Base-by-base conservation (phyloP, 768 basidiomycete genomes). In the Ephemerocybe angulata region DNA sequence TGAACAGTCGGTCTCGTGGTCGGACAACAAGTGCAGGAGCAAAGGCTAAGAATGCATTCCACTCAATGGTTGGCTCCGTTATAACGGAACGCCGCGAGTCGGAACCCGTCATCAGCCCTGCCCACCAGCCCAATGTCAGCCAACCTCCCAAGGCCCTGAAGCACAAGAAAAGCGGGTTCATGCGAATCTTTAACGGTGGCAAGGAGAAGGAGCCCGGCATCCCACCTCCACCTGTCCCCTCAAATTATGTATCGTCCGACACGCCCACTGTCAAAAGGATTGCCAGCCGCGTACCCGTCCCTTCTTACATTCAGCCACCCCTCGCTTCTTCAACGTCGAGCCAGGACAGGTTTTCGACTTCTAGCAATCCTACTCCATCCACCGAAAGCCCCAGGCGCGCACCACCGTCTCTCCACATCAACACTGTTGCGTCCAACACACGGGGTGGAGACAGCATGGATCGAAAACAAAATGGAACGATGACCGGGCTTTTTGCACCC, bases 151-250 rank as follows among this genome's bases (percentile, higher is more conserved):
- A 82, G 61, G 59, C 70, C 1, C 66, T 92, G 48, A 88, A 81
- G 61, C 86, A 86, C 56, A 90, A 87, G 74, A 91, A 87, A 67
- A 91, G 89, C 58, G 90, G 79, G 7, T 89, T 93, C 64, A 81
- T 92, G 85, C 76, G 86, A 49, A 70, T 93, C 11, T 90, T 92
- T 65, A 83, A 85, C 62, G 76, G 77, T 17, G 70, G 66, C 19
- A 81, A 77, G 63, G 66, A 68, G 31, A 77, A 76, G 49, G 77
- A 83, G 40, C 75, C 69, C 63, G 79, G 80, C 38, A 76, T 81
- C 21, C 70, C 64, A 54, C 79, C 79, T 1, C 84, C 84, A 5
- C 84, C 88, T 17, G 76, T 88, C 8, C 85, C 86, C 38, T 41
- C 38, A 5, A 19, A 13, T 12, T 66, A 77, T 43, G 52, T 27